Base-by-base conservation (phyloP, 176 grass and related monocot species). In the Musa troglodytarum region DNA sequence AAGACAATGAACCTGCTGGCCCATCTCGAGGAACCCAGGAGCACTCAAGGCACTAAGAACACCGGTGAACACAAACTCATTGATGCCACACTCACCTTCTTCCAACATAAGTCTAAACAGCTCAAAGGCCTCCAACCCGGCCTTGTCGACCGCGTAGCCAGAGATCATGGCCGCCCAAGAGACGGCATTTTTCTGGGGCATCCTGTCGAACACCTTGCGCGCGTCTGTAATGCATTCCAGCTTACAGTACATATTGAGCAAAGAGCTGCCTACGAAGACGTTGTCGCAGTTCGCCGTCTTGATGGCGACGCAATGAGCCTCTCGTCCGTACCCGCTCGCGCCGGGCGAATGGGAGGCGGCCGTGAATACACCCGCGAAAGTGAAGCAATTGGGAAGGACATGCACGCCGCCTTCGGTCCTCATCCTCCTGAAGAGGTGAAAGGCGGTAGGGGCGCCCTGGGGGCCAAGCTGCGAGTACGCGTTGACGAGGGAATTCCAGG, bases 401-500 rank as follows among this genome's bases (percentile, higher is more conserved):
- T 66, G 25, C 53, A 43, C 25, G 8, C 82, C 81, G 14, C 67
- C 58, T 19, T 79, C 76, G 56, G 66, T 73, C 11, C 86, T 73
- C 91, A 93, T 93, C 56, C 69, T 63, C 55, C 80, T 63, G 75
- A 90, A 93, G 61, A 79, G 82, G 11, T 69, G 52, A 69, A 87
- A 63, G 19, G 82, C 87, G 52, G 65, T 20, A 52, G 69, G 24
- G 0, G 91, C 76, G 3, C 61, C 53, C 8, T 10, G 17, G n/a
- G 75, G 49, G 62, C 76, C 76, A 67, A 75, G 53, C 29, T 82
- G 78, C 21, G 91, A 85, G 74, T 83, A 78, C 17, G 82, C 74
- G 52, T 93, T 90, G 84, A 93, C 82, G 74, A 93, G 85, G 80
- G 80, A 90, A 50, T 93, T 90, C 87, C 85, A 90, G 1, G 87